Evolutionary conservation across 305 asterid species (phyloP), one percentile per base, ranked within the genome.

Genomic region (Rubia balearica): DNA sequence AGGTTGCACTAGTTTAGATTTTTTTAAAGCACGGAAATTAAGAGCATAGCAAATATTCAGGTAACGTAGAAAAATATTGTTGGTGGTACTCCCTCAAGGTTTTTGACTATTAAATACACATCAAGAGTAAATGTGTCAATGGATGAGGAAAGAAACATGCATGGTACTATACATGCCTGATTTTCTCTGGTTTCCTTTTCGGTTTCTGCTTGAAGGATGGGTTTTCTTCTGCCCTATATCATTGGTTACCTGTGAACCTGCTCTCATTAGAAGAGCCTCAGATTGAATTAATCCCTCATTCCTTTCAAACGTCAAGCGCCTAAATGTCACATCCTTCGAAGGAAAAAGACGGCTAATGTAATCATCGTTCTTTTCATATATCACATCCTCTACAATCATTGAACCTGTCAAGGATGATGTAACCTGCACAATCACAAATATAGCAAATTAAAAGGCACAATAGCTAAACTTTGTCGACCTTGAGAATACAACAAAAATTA

Each of bases 251-350:
- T 62, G 68, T 61, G 84, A 76, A 63, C 78, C 85, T 73, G 78
- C 82, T 72, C 70, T 78, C 70, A 80, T 76, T 70, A 94, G 79
- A 76, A 91, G 85, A 78, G 92, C 97, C 82, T 95, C 99, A 61
- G 98, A 95, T 82, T 95, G 99, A 81, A 95, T 90, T 85, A 95
- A 75, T 76, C 81, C 80, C 78, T 84, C 87, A 16, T 85, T 70
- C 82, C 98, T 90, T 79, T 83, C 84, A 64, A 95, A 91, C 64
- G 83, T 86, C 70, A 95, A 93, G 70, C 98, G 97, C 22, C 99
- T 97, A 78, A 86, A 90, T 61, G 70, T 79, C 74, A 80, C 78
- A 61, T 85, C 90, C 72, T 81, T 71, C 36, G 81, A 81, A 67
- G 85, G 83, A 84, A 81, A 79, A 40, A 74, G 79, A 38, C 70